phyloP scores from a whole-genome alignment of 2,329 filamentous ascomycete genomes.

The Penicillium expansum region DNA sequence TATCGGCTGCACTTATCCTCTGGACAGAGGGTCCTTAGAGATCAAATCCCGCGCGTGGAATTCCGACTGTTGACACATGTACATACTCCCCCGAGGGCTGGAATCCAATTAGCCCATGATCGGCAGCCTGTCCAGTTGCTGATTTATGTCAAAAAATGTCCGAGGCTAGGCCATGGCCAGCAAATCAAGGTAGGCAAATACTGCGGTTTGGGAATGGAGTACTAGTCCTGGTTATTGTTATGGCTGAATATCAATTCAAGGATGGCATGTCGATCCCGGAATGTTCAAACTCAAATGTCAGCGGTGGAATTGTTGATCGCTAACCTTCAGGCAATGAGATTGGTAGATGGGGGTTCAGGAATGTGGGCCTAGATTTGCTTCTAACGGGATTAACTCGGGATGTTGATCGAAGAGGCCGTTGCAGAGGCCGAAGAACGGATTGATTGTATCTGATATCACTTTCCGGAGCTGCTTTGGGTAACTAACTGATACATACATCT shows the following conservation, averaged over 20 bases:
- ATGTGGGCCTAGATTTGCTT: background rate
- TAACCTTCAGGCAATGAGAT: background rate
- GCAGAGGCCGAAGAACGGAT: too few species aligned
- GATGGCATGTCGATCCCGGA: conserved; percentile 8
- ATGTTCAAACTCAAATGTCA: background rate
- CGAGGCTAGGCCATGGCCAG: background rate
- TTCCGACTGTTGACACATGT: background rate
- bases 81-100: background rate
- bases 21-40: background rate
- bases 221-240: background rate
- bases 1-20: conserved; percentile 14
- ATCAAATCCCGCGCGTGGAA: conserved; percentile 16
- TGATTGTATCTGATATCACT: too few species aligned
- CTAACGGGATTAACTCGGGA: too few species aligned
- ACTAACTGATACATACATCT: too few species aligned
- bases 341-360: background rate
- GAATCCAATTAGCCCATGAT: background rate
- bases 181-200: background rate
- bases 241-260: background rate
- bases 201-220: background rate
- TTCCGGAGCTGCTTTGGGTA: too few species aligned
- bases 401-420: background rate
- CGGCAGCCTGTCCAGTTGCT: background rate
- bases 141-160: background rate
- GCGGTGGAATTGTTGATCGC: background rate